Percentiles rank a stretch among this genome's conserved stretches.
phyloP scores from a whole-genome alignment of 1,284 basidiomycete species.

The Tylopilus sp. region DNA sequence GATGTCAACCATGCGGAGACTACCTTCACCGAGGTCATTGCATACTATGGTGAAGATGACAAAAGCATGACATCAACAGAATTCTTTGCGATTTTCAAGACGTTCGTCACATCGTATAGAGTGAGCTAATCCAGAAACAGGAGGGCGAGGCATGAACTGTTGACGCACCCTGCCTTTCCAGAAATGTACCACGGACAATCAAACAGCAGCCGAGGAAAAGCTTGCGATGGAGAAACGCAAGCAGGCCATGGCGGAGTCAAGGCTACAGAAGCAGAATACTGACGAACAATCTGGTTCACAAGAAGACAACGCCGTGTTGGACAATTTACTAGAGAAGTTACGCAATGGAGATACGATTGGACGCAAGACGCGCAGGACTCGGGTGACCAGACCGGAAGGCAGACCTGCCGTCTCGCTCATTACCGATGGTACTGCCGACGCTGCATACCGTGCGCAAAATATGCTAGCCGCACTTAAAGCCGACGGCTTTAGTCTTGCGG shows the following conservation, averaged over 20 bases:
- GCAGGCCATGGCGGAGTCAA: slow-evolving; percentile 60
- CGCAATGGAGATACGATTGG: slow-evolving; percentile 62
- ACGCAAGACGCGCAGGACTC: slow-evolving; percentile 53
- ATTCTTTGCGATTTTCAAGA: slow-evolving; percentile 95
- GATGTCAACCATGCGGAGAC: slow-evolving; percentile 81
- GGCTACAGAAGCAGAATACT: slow-evolving; percentile 51
- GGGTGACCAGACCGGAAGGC: slow-evolving; percentile 38
- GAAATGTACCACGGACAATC: slow-evolving; percentile 85
- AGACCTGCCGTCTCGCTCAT: slow-evolving; percentile 38
- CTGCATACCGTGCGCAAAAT: slow-evolving; percentile 65
- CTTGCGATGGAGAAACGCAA: slow-evolving; percentile 61
- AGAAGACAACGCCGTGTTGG: slow-evolving; percentile 64
- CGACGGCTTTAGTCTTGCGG: slow-evolving; percentile 43
- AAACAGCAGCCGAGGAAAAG: slow-evolving; percentile 62
- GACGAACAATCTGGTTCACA: slow-evolving; percentile 44
- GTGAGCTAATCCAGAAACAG: slow-evolving; percentile 40
- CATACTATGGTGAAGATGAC: slow-evolving; percentile 89
- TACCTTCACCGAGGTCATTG: slow-evolving; percentile 77
- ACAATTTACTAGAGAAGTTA: slow-evolving; percentile 71
- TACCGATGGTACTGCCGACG: slow-evolving; percentile 32
- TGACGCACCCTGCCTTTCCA: slow-evolving; percentile 32
- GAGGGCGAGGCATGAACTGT: background rate
- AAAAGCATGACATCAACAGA: slow-evolving; percentile 79
- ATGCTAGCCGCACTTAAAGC: slow-evolving; percentile 72
- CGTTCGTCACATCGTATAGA: slow-evolving; percentile 88